Conservation (phyloP, 139 green algal genomes). For the Ulvella scutata region DNA sequence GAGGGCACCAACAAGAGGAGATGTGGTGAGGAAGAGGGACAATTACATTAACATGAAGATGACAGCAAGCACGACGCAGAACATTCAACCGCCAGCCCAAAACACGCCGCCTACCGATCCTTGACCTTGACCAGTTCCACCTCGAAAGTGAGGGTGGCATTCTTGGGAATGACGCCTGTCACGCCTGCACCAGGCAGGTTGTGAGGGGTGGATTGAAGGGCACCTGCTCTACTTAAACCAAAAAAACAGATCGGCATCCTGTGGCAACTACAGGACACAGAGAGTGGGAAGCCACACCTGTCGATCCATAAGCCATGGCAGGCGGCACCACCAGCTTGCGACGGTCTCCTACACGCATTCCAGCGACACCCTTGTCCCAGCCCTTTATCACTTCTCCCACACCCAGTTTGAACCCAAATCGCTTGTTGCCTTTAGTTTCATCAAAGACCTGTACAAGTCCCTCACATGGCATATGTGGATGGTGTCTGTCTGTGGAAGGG, state of each 20-base stretch:
- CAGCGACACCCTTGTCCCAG: constrained; percentile 69
- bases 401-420: constrained; percentile 59
- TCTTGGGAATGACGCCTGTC: constrained; percentile 44
- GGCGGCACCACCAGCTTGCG: constrained; percentile 52
- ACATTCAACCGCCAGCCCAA: no score
- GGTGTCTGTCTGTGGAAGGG: no score
- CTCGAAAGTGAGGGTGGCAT: constrained; percentile 63
- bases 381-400: constrained; percentile 59
- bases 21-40: no score
- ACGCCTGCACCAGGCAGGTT: constrained; percentile 13
- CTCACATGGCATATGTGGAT: no score
- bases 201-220: no score
- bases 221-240: no score
- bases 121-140: constrained; percentile 58
- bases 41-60: no score
- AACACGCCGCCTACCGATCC: constrained; percentile 11
- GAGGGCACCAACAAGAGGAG: no score
- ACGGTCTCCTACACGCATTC: constrained; percentile 73
- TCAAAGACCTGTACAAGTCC: constrained; percentile 53
- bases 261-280: no score
- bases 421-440: constrained; percentile 39
- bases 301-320: constrained; percentile 27
- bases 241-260: no score
- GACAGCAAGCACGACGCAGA: no score
- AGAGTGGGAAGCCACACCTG: background rate